Evolutionary conservation across 441 rosid genomes (phyloP).

Genomic region (Macaranga tanarius): DNA sequence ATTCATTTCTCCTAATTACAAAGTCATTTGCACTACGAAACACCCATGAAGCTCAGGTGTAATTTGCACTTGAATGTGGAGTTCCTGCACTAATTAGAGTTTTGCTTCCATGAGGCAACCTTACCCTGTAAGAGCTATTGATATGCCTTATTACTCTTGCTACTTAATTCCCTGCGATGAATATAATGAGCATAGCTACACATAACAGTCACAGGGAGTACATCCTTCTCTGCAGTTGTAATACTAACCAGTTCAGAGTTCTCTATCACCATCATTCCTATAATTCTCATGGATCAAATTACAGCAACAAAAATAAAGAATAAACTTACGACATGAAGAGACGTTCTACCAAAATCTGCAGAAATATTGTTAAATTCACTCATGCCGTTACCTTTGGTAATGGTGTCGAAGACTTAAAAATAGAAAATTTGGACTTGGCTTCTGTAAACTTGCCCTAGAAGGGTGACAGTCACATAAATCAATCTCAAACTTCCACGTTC

Average conservation of each 20-base stretch:
- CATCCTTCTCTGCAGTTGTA: no score
- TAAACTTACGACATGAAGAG: no score
- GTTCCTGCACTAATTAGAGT: slow-evolving; percentile 81
- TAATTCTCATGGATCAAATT: no score
- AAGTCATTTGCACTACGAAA: slow-evolving; percentile 93
- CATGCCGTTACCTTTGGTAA: slow-evolving; percentile 34
- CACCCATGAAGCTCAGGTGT: slow-evolving; percentile 87
- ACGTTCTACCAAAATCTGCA: no score
- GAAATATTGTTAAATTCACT: slow-evolving; percentile 32
- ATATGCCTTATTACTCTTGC: slow-evolving; percentile 50
- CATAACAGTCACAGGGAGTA: no score
- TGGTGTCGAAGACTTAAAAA: slow-evolving; percentile 40
- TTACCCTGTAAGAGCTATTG: slow-evolving; percentile 60
- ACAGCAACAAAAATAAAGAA: no score
- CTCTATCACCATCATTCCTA: no score
- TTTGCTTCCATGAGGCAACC: slow-evolving; percentile 77
- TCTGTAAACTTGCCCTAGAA: slow-evolving; percentile 33
- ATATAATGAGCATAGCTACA: slow-evolving; percentile 18
- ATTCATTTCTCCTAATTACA: no score
- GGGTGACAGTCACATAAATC: slow-evolving; percentile 40
- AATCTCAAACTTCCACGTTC: slow-evolving; percentile 40
- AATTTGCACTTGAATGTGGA: slow-evolving; percentile 89
- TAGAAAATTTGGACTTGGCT: slow-evolving; percentile 36
- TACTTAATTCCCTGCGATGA: slow-evolving; percentile 86
- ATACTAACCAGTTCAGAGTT: no score